Base-by-base conservation (phyloP, 345 rosid species). In the Corchorus capsularis region DNA sequence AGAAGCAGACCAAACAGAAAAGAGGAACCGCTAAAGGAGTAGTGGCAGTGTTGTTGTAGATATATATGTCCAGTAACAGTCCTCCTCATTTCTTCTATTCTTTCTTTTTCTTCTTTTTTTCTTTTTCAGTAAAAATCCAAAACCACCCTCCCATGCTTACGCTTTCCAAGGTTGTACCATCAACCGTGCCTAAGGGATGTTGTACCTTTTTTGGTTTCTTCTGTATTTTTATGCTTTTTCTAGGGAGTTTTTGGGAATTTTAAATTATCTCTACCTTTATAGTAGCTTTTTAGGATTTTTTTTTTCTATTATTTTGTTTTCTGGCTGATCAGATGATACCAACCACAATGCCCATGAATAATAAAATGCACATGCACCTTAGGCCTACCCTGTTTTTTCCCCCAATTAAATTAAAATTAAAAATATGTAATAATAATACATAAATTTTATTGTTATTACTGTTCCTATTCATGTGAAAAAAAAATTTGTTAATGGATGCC, bases 361-460 rank as follows among this genome's bases (percentile, higher is more conserved):
- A 72, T 69, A 61, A 72, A 67, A 73, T 12, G 76, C 82, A 82
- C 82, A 76, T 79, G 82, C 82, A 69, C 52, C 5, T 56, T 56
- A 34, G 60, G 15, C 74, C 47, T 35, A 50, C 62, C 46, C 17
- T 34, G 5, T 53, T 53, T 53, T 34, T 52, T 43, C 8, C 27
- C 27, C 27, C 27, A 27, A 27, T 27, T 27, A 27, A 27, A 27
- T 27, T 27, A 27, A 27, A 27, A 27, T 27, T 27, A 27, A 27
- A 27, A 27, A 27, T 27, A 27, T 27, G 27, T 27, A 27, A 27
- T 27, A 27, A 27, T 27, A n/a, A n/a, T n/a, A n/a, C n/a, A n/a
- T n/a, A n/a, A n/a, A n/a, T n/a, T n/a, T n/a, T n/a, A n/a, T n/a
- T n/a, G n/a, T n/a, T n/a, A n/a, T n/a, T n/a, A n/a, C n/a, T n/a